phyloP scores from a whole-genome alignment of 441 rosid genomes.

The Aquilaria agallochum region DNA sequence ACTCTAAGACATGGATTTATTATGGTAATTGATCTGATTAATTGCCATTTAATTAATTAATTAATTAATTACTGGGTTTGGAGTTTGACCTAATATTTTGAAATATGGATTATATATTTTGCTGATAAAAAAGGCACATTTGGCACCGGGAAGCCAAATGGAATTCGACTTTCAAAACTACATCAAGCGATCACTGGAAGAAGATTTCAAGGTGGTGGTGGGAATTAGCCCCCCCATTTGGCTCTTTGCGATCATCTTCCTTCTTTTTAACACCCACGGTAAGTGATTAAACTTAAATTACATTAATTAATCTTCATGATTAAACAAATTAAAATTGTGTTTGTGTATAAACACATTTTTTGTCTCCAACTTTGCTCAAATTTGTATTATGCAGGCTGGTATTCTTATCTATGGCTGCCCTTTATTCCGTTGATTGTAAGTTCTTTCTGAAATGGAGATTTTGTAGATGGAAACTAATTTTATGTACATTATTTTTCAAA shows the following conservation, averaged over 20 bases:
- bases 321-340: not conserved
- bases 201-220: constrained; percentile 58
- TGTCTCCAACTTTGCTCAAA: too few relatives aligned
- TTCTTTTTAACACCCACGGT: constrained; percentile 54
- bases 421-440: constrained; percentile 54
- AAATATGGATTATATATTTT: not conserved
- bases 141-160: constrained; percentile 48
- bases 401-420: constrained; percentile 57
- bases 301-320: not conserved
- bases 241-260: constrained; percentile 54
- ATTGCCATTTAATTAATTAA: not conserved
- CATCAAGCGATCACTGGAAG: constrained; percentile 62
- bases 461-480: too few relatives aligned
- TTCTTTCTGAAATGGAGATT: not conserved
- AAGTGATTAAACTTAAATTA: constrained; percentile 2
- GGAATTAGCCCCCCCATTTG: constrained; percentile 72
- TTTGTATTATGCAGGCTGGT: constrained; percentile 40
- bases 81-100: too few relatives aligned
- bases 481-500: too few relatives aligned
- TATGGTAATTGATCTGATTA: constrained; percentile 27
- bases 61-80: not conserved
- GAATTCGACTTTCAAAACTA: constrained; percentile 53
- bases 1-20: constrained; percentile 68
- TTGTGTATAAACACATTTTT: not conserved
- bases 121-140: constrained; percentile 43